These are phyloP conservation scores for Colletotrichum cuscutae DNA, from an alignment of 2,329 filamentous ascomycete genomes.

Conservation along the genomic window DNA sequence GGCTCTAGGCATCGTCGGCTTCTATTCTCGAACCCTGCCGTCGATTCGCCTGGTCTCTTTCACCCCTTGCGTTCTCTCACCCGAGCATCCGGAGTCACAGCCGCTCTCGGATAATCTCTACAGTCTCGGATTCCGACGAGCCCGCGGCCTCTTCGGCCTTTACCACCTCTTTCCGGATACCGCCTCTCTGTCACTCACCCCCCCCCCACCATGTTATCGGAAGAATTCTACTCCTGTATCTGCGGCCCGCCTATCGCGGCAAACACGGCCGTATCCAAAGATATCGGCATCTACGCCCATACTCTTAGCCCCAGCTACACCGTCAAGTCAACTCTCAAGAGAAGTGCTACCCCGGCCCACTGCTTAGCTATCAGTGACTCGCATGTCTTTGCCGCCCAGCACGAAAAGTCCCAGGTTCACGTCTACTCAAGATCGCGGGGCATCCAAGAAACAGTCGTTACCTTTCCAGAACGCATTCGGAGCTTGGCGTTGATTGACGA, in stretches of 20 bases:
- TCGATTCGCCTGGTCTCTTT: neutral
- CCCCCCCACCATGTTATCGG: slow-evolving; percentile 61
- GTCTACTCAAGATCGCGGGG: slow-evolving; percentile 88
- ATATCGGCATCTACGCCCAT: slow-evolving; percentile 89
- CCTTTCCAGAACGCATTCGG: slow-evolving; percentile 87
- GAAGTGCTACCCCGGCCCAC: slow-evolving; percentile 83
- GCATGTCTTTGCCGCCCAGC: slow-evolving; percentile 92
- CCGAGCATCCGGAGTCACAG: slow-evolving; percentile 1
- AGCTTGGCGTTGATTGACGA: slow-evolving; percentile 79
- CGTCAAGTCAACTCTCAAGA: slow-evolving; percentile 87
- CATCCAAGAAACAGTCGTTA: slow-evolving; percentile 88
- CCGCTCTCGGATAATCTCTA: slow-evolving; percentile 14
- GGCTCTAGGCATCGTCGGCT: neutral
- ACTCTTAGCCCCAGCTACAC: slow-evolving; percentile 81
- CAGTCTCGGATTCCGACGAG: slow-evolving; percentile 5
- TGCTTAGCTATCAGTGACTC: slow-evolving; percentile 82
- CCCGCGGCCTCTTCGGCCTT: neutral
- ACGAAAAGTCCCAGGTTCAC: slow-evolving; percentile 91
- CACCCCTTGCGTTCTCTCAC: slow-evolving; percentile 18
- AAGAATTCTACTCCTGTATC: slow-evolving; percentile 69
- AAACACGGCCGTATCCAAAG: slow-evolving; percentile 75
- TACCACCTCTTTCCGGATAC: slow-evolving; percentile 5
- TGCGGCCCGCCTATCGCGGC: slow-evolving; percentile 67
- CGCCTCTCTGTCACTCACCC: neutral
- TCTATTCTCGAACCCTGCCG: neutral